phyloP scores from a whole-genome alignment of 768 basidiomycete genomes.

The Chiua virens region DNA sequence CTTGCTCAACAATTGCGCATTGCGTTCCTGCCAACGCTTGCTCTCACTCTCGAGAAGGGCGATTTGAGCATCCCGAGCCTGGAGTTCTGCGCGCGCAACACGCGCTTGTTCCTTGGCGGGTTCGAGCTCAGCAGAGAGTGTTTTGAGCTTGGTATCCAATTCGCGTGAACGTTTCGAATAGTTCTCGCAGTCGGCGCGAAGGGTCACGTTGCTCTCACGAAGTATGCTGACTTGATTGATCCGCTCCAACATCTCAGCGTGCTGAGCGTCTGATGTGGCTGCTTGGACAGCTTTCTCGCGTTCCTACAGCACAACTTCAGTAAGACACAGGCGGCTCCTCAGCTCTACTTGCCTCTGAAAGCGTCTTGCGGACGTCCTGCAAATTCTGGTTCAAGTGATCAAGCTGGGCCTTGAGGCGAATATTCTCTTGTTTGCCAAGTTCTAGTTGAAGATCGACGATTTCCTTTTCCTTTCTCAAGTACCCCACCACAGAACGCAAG shows the following conservation, averaged over 20 bases:
- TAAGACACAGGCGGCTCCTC: background rate
- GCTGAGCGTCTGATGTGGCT: slow-evolving; percentile 73
- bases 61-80: slow-evolving; percentile 65
- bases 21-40: slow-evolving; percentile 82
- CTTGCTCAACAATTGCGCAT: slow-evolving; percentile 77
- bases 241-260: slow-evolving; percentile 79
- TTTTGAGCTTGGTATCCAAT: slow-evolving; percentile 61
- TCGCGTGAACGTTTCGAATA: slow-evolving; percentile 66
- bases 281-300: slow-evolving; percentile 74
- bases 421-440: slow-evolving; percentile 73
- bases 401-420: slow-evolving; percentile 70
- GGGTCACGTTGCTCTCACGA: slow-evolving; percentile 84
- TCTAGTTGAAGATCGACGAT: slow-evolving; percentile 88
- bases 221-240: slow-evolving; percentile 86
- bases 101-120: slow-evolving; percentile 74
- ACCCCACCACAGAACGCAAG: slow-evolving; percentile 74
- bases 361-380: slow-evolving; percentile 65
- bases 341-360: slow-evolving; percentile 59
- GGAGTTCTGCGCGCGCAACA: slow-evolving; percentile 69
- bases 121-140: slow-evolving; percentile 61
- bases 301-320: slow-evolving; percentile 49
- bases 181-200: slow-evolving; percentile 75
- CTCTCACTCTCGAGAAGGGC: slow-evolving; percentile 73
- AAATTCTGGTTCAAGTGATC: slow-evolving; percentile 70
- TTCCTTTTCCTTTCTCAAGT: slow-evolving; percentile 88